A percentile compares a stretch with the other conserved stretches of the same genome.
Evolutionary conservation across 78 protist genomes (phyloP).

Genomic region (Dictyostelium citrinum): DNA sequence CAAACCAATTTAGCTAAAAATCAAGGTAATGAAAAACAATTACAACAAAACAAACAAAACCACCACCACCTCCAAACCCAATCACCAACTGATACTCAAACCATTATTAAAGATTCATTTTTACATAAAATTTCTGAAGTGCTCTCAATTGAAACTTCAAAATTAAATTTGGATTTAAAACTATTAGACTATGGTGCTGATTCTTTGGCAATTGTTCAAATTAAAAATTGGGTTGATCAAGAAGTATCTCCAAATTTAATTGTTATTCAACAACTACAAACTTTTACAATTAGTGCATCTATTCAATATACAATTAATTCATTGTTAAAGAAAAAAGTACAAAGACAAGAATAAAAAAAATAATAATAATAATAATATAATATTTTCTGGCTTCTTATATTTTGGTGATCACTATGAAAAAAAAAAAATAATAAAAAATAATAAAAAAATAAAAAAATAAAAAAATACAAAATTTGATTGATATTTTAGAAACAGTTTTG

Average conservation of each 20-base stretch:
- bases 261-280: slow-evolving; percentile 18
- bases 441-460: no score
- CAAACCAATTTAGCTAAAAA: not conserved
- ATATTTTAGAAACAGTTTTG: no score
- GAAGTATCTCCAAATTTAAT: slow-evolving; percentile 8
- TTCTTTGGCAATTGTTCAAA: slow-evolving; percentile 28
- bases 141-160: not conserved
- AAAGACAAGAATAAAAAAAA: not conserved
- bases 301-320: not conserved
- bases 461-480: no score
- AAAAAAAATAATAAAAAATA: no score
- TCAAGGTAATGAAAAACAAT: not conserved
- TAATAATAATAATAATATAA: no score
- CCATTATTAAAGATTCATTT: not conserved
- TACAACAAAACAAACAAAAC: not conserved
- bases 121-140: not conserved
- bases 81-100: not conserved
- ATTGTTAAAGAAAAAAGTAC: not conserved
- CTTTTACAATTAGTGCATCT: not conserved
- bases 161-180: not conserved
- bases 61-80: not conserved
- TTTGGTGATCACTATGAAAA: no score
- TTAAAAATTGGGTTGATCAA: slow-evolving; percentile 63
- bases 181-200: slow-evolving; percentile 36
- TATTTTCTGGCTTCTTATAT: no score